Conservation (phyloP, 164 flowering plant genomes). For the Vitis cinerea region DNA sequence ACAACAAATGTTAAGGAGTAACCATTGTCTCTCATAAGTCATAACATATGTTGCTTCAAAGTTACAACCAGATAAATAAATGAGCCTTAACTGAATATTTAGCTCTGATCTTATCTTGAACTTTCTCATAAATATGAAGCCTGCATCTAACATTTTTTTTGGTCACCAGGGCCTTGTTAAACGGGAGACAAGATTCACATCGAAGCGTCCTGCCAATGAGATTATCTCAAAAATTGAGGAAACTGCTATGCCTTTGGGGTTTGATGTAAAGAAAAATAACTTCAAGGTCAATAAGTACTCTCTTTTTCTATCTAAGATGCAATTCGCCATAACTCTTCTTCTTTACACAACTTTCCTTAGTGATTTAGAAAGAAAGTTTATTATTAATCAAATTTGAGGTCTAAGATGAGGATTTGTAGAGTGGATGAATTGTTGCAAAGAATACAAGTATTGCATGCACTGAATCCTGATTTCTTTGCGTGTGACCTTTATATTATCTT, state of each 20-base stretch:
- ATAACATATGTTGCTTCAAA: neutral
- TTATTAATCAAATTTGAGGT: no score
- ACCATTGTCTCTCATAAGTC: neutral
- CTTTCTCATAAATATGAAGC: neutral
- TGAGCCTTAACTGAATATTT: neutral
- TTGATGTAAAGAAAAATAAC: slow-evolving; percentile 88
- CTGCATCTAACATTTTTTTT: slow-evolving; percentile 8
- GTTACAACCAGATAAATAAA: neutral
- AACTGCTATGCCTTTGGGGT: slow-evolving; percentile 91
- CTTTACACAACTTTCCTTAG: no score
- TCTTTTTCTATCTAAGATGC: neutral
- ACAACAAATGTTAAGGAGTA: neutral
- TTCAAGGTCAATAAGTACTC: slow-evolving; percentile 54
- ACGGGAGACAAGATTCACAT: slow-evolving; percentile 92
- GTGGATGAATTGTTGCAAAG: no score
- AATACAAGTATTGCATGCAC: no score
- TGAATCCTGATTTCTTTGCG: neutral
- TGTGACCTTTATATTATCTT: neutral
- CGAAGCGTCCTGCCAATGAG: slow-evolving; percentile 80
- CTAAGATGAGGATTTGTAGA: no score
- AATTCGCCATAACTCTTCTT: neutral
- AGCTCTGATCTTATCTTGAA: neutral
- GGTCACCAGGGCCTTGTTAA: slow-evolving; percentile 74
- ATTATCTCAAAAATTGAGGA: slow-evolving; percentile 88
- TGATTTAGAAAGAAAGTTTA: no score